Conservation (phyloP, 257 asterid genomes). For the Solanum pinnatisectum region DNA sequence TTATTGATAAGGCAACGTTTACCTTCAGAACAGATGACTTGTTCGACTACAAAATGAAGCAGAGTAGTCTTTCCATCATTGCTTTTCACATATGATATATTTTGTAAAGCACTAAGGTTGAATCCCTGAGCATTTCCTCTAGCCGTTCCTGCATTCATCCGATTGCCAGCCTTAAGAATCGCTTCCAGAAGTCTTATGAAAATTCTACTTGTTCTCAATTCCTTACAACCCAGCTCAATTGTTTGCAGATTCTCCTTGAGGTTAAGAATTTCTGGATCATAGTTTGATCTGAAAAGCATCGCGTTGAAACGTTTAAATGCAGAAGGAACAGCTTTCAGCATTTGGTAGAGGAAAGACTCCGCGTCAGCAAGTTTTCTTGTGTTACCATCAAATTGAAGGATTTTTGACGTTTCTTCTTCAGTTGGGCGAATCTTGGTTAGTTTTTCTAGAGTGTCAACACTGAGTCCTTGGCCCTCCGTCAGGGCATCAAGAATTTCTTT, state of each 20-base stretch:
- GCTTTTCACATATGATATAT: slow-evolving; percentile 64
- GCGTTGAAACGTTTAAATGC: slow-evolving; percentile 58
- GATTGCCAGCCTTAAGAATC: slow-evolving; percentile 76
- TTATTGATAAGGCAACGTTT: slow-evolving; percentile 15
- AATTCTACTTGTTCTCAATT: slow-evolving; percentile 44
- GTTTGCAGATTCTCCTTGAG: slow-evolving; percentile 59
- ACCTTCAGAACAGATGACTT: slow-evolving; percentile 64
- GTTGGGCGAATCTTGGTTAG: slow-evolving; percentile 65
- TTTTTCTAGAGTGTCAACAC: slow-evolving; percentile 59
- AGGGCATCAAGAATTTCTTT: slow-evolving; percentile 57
- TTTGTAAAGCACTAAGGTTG: slow-evolving; percentile 45
- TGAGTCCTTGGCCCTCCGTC: slow-evolving; percentile 55
- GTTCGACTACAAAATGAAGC: slow-evolving; percentile 77
- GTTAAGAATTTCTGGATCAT: slow-evolving; percentile 56
- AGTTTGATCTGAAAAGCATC: slow-evolving; percentile 59
- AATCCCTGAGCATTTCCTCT: slow-evolving; percentile 86
- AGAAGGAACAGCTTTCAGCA: slow-evolving; percentile 59
- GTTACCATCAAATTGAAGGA: slow-evolving; percentile 53
- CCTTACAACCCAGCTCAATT: slow-evolving; percentile 63
- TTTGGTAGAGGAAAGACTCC: slow-evolving; percentile 69
- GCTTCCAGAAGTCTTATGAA: slow-evolving; percentile 77
- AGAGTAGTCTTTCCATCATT: slow-evolving; percentile 69
- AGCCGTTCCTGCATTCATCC: slow-evolving; percentile 74
- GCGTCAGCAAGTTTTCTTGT: slow-evolving; percentile 66
- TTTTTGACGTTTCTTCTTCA: slow-evolving; percentile 47